Base-by-base conservation (phyloP, 2,329 filamentous ascomycete species). In the Juglanconis oblonga region DNA sequence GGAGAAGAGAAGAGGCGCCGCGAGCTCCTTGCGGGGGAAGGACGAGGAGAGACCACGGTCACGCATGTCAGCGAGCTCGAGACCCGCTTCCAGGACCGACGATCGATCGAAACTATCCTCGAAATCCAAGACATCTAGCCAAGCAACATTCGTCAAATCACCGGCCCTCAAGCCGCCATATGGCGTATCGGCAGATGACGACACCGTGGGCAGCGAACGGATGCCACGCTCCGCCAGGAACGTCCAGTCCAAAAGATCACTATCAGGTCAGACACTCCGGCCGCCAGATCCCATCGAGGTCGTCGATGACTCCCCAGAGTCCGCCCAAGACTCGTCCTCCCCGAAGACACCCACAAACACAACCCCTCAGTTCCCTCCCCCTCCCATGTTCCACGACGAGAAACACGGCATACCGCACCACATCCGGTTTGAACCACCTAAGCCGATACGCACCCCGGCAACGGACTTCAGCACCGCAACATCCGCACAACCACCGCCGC, bases 331-430 rank as follows among this genome's bases (percentile, higher is more conserved):
- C 62, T 62, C 58, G 10, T 79, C 84, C 0, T 88, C 85, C 13
- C 85, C 85, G 2, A 82, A 78, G 69, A 88, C 86, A 9, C 85
- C 86, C 4, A 87, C 81, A 0, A 81, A 83, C 59, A 75, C 53
- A 10, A 62, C 79, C 2, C 77, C 80, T 9, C 80, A 79, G 35
- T 85, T 85, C 55, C 78, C 81, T 4, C 74, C 74, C 1, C 69
- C 79, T 1, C 72, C 75, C 13, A 68, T 76, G 17, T 79, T 79
- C 62, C 71, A 73, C 2, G 72, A 76, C 44, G 68, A 74, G 57
- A 79, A 78, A 61, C 68, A 71, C 35, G 67, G 67, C 48, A 68
- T 71, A n/a, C 66, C 69, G 11, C 72, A 74, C 33, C 68, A 70
- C 35, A 69, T 73, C 11, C 72, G 73, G 14, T 70, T 69, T 52